Evolutionary conservation across 163 green algal species (phyloP).

Genomic region (Scenedesmus sp.): DNA sequence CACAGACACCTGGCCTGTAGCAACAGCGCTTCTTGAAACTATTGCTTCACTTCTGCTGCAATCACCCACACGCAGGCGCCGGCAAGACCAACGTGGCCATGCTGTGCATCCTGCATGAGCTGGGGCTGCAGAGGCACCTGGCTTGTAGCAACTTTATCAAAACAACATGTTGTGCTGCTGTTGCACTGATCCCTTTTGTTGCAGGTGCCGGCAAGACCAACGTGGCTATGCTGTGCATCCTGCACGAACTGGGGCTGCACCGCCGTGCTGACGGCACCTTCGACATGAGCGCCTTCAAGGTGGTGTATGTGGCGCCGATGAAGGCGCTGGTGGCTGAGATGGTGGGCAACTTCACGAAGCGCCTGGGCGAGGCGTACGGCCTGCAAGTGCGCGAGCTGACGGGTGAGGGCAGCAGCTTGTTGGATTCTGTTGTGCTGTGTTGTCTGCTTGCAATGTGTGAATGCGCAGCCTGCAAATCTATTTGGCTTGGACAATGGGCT

Average conservation of each 20-base stretch:
- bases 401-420: constrained; percentile 24
- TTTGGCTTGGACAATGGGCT: neutral
- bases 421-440: neutral
- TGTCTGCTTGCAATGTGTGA: neutral
- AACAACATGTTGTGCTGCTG: neutral
- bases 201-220: constrained; percentile 98
- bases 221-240: constrained; percentile 95
- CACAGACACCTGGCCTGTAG: too few species aligned
- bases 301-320: constrained; percentile 99
- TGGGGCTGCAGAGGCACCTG: neutral
- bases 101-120: neutral
- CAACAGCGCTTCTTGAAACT: too few species aligned
- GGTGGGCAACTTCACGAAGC: constrained; percentile 96
- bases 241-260: constrained; percentile 96
- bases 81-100: neutral
- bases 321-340: constrained; percentile 99
- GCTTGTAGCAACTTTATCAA: neutral
- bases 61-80: neutral
- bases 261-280: constrained; percentile 84
- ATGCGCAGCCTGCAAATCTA: neutral
- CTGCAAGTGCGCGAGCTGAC: constrained; percentile 81
- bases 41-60: too few species aligned
- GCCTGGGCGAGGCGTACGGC: constrained; percentile 87
- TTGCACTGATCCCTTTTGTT: neutral
- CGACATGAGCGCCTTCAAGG: constrained; percentile 57